Conservation (phyloP, 257 asterid species). For the Scutellaria minor region DNA sequence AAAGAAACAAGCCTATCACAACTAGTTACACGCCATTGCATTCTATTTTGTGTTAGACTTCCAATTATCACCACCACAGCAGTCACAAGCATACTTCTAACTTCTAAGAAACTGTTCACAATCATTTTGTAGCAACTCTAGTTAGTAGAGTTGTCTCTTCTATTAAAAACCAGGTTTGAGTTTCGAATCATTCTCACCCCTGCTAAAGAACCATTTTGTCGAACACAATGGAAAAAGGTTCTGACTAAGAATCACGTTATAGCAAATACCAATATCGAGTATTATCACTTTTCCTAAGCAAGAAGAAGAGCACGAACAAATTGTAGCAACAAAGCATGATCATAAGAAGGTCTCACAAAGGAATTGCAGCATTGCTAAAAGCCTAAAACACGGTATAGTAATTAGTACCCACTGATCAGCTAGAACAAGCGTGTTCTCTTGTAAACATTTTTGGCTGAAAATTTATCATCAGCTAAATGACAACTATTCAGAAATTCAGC, state of each 20-base stretch:
- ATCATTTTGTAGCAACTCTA: slow-evolving; percentile 2
- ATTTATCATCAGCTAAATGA: no score
- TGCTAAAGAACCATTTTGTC: not conserved
- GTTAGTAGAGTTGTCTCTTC: not conserved
- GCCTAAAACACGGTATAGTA: not conserved
- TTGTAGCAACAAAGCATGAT: not conserved
- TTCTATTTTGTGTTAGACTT: not conserved
- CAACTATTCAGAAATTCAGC: no score
- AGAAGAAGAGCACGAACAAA: not conserved
- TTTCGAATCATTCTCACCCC: not conserved
- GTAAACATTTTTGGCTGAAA: not conserved
- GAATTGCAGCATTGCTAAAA: not conserved
- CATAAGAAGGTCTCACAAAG: slow-evolving; percentile 1
- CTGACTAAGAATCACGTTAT: not conserved
- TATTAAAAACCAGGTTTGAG: not conserved
- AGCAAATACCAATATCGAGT: not conserved
- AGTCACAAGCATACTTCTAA: not conserved
- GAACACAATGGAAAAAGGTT: not conserved
- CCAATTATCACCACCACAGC: not conserved
- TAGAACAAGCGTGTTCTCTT: not conserved
- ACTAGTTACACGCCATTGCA: slow-evolving; percentile 13
- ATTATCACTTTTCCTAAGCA: not conserved
- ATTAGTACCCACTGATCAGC: not conserved
- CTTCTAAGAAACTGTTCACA: not conserved
- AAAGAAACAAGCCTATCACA: not conserved